Percentiles rank a stretch among this genome's conserved stretches.
Evolutionary conservation across 164 flowering plant genomes (phyloP).

Genomic region (Vitis rupestris): DNA sequence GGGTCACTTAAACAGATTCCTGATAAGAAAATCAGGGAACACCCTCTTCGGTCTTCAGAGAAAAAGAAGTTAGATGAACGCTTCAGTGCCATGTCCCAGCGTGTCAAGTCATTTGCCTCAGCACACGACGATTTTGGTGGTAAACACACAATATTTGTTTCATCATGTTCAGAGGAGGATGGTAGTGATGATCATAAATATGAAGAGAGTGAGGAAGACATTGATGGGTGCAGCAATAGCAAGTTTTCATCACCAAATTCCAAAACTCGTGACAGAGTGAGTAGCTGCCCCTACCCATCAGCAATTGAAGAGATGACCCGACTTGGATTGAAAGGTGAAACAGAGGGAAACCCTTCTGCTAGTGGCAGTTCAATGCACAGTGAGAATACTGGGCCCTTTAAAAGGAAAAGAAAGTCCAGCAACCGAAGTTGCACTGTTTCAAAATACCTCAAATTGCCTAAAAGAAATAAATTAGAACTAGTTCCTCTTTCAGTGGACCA

Average conservation of each 20-base stretch:
- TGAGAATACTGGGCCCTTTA: conserved; percentile 15
- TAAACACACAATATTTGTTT: conserved; percentile 63
- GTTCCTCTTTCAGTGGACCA: conserved; percentile 3
- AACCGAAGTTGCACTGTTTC: conserved; percentile 14
- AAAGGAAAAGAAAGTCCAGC: conserved; percentile 53
- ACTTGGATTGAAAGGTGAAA: conserved; percentile 59
- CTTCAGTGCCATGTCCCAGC: conserved; percentile 52
- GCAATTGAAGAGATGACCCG: conserved; percentile 73
- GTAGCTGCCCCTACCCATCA: conserved; percentile 91
- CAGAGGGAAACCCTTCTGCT: conserved; percentile 17
- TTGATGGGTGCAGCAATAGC: conserved; percentile 6
- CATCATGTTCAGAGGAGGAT: conserved; percentile 79
- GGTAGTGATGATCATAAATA: conserved; percentile 25
- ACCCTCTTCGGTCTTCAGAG: conserved; percentile 29
- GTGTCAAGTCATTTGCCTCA: conserved; percentile 60
- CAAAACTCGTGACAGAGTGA: conserved; percentile 40
- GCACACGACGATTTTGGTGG: conserved; percentile 39
- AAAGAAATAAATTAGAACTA: conserved; percentile 13
- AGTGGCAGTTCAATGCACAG: conserved; percentile 25
- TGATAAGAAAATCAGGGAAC: conserved; percentile 20
- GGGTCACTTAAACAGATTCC: conserved; percentile 14
- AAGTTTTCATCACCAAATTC: conserved; percentile 25
- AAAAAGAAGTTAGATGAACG: conserved; percentile 61
- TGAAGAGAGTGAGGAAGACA: conserved; percentile 23
- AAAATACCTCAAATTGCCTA: conserved; percentile 24